These are phyloP conservation scores for Leccinum pachyderme DNA, from an alignment of 1,284 basidiomycete species.

Conservation along the genomic window DNA sequence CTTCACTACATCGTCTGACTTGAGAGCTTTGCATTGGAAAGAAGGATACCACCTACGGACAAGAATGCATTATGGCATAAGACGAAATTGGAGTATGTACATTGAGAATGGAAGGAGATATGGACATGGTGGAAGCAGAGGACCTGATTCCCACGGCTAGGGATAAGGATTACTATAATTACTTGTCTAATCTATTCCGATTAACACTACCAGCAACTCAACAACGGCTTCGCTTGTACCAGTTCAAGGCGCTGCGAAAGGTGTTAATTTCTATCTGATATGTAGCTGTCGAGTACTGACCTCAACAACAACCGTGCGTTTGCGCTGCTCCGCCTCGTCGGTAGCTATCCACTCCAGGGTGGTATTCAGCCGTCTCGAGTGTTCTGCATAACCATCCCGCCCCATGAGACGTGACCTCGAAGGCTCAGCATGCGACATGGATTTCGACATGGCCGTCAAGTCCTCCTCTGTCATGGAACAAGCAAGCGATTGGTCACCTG, in stretches of 20 bases:
- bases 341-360: conserved; percentile 67
- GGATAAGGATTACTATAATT: background rate
- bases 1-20: conserved; percentile 44
- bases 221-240: conserved; percentile 62
- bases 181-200: background rate
- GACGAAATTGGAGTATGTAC: conserved; percentile 74
- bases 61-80: conserved; percentile 68
- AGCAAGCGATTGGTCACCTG: conserved; percentile 47
- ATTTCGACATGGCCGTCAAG: conserved; percentile 69
- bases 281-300: conserved; percentile 40
- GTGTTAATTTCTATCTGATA: conserved; percentile 2
- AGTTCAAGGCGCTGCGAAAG: conserved; percentile 63
- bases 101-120: conserved; percentile 49
- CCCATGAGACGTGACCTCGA: conserved; percentile 40
- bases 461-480: conserved; percentile 69
- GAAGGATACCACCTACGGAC: conserved; percentile 41
- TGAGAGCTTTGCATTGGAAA: conserved; percentile 4
- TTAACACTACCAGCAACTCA: conserved; percentile 61
- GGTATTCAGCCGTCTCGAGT: conserved; percentile 32
- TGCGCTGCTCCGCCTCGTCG: conserved; percentile 46
- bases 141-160: background rate
- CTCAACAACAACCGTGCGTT: conserved; percentile 67
- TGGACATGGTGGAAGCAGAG: background rate
- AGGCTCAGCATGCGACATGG: conserved; percentile 59
- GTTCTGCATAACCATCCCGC: conserved; percentile 41